These are phyloP conservation scores for Acmispon strigosus DNA, from an alignment of 306 rosid species.

Conservation along the genomic window DNA sequence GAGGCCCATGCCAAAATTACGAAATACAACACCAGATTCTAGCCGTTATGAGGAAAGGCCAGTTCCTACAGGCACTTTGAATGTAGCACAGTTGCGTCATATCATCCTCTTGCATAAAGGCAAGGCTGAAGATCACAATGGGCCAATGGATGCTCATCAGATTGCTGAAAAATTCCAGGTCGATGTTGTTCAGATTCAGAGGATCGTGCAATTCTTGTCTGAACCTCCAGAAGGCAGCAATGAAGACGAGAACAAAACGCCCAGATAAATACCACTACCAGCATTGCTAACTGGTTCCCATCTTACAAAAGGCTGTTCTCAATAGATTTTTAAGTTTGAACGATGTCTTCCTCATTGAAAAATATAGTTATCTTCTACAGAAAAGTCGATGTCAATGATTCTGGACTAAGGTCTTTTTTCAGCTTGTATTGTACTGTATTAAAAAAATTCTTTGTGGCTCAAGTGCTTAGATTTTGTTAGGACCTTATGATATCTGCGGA, in stretches of 20 bases:
- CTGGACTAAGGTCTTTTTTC: background rate
- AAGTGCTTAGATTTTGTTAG: background rate
- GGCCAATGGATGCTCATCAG: conserved; percentile 58
- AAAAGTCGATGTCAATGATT: background rate
- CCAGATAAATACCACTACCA: background rate
- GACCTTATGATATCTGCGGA: background rate
- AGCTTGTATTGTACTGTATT: background rate
- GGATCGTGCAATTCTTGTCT: conserved; percentile 59
- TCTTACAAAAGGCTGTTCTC: conserved; percentile 17
- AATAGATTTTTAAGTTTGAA: conserved; percentile 12
- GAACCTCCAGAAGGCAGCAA: conserved; percentile 60
- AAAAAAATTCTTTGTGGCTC: conserved; percentile 2
- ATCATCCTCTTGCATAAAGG: conserved; percentile 65
- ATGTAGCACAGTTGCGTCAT: conserved; percentile 76
- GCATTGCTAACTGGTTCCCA: conserved; percentile 15
- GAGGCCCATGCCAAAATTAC: conserved; percentile 75
- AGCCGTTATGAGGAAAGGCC: conserved; percentile 56
- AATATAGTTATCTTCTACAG: background rate
- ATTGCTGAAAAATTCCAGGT: conserved; percentile 59
- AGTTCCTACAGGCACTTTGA: conserved; percentile 66
- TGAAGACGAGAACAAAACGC: conserved; percentile 26
- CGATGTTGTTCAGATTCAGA: conserved; percentile 46
- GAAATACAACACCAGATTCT: conserved; percentile 61
- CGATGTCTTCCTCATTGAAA: background rate
- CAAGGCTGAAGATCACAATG: conserved; percentile 71